phyloP scores from a whole-genome alignment of 2,329 filamentous ascomycete species.

The Alternaria sp. region DNA sequence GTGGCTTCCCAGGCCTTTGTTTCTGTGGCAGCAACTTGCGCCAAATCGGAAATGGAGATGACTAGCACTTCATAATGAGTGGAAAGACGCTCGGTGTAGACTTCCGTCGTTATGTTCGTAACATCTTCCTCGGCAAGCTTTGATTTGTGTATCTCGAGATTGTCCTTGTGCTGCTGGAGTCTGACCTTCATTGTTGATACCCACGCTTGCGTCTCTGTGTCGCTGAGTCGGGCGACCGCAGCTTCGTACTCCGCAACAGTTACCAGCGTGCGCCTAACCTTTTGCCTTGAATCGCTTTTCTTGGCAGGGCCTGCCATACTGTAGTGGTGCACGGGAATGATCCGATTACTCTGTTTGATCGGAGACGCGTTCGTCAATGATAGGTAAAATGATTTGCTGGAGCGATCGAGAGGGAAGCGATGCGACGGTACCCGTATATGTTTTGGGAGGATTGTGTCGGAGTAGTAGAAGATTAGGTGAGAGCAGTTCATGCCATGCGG shows the following conservation, averaged over 20 bases:
- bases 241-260: background rate
- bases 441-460: background rate
- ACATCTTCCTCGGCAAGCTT: background rate
- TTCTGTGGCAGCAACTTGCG: background rate
- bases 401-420: background rate
- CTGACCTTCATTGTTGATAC: background rate
- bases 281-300: no score
- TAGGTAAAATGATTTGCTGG: no score
- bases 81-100: background rate
- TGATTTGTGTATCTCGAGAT: background rate
- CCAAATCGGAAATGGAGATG: background rate
- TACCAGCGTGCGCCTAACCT: no score
- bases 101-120: accelerated
- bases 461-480: background rate
- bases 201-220: background rate
- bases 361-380: background rate
- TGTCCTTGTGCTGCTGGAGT: background rate
- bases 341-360: background rate
- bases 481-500: no score
- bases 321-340: background rate
- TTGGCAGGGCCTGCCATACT: background rate
- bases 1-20: background rate
- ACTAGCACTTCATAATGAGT: accelerated
- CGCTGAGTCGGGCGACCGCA: background rate
- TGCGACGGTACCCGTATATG: no score